Evolutionary conservation across 2,329 filamentous ascomycete species (phyloP), one percentile per base, ranked within the genome.

Genomic region (Xylariales sp.): DNA sequence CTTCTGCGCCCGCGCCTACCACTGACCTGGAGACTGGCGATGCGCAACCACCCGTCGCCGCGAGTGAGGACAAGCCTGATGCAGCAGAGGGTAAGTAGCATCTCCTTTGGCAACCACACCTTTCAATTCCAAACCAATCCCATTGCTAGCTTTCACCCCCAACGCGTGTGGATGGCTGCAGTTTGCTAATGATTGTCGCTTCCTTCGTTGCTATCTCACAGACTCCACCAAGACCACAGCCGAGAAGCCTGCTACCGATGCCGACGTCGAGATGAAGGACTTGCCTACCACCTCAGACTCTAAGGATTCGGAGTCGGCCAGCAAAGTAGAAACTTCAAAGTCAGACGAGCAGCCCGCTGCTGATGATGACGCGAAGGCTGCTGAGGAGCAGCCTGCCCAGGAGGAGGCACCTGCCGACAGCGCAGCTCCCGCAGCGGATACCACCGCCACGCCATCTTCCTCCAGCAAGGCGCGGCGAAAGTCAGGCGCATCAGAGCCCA

Each of bases 401-500:
- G 31, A 38, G 6, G 25, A 24, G 24, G 44, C 24, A 32, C 37
- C 33, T 14, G 30, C 15, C 19, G 31, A 40, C 15, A 37, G 32
- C 23, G 33, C 42, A 23, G 15, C 37, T 5, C 28, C 27, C 23
- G 34, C 42, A 19, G 33, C 37, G 13, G 42, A 46, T 28, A 43
- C 43, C 29, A 41, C 47, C 15, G 41, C 43, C 7, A 40, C 47
- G 6, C 40, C 44, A 15, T 41, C n/a, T n/a, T n/a, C 32, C 4
- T 43, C 52, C 38, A 59, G 57, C 16, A 78, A 78, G 52, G 60
- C 68, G 44, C 74, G 74, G 57, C 85, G 88, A 67, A 93, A 93
- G 74, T 94, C 88, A 17, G 72, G 71, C 29, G 73, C 72, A 40
- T 62, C 84, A 48, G 70, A 80, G n/a, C n/a, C n/a, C 62, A 89